A percentile compares a stretch with the other conserved stretches of the same genome.
phyloP scores from a whole-genome alignment of 306 rosid species.

The Quercus gilva region DNA sequence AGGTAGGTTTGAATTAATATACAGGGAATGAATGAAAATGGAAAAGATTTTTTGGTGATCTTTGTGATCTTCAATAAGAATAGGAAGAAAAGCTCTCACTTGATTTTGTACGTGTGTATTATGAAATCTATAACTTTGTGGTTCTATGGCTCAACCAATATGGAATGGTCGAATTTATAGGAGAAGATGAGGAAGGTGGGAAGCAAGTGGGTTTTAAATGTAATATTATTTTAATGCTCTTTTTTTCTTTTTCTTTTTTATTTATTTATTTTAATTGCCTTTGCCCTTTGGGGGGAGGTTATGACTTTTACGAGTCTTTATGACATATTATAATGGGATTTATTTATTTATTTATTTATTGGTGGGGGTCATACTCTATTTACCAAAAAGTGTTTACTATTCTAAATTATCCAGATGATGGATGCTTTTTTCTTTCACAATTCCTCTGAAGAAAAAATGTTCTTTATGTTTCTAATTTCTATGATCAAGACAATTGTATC shows the following conservation, averaged over 20 bases:
- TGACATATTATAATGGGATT: neutral
- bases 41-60: conserved; percentile 12
- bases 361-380: no score
- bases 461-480: no score
- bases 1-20: neutral
- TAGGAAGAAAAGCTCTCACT: neutral
- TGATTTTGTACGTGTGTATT: neutral
- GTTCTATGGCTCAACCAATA: conserved; percentile 6
- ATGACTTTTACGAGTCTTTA: neutral
- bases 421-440: no score
- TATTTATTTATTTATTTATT: neutral
- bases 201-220: conserved; percentile 9
- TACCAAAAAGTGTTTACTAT: no score
- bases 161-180: conserved; percentile 18
- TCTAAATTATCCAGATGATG: no score
- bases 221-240: no score
- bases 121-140: conserved; percentile 1
- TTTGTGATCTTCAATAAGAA: neutral
- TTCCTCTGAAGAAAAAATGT: no score
- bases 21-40: neutral
- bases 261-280: no score
- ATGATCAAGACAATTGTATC: no score
- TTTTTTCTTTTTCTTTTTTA: neutral
- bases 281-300: neutral
- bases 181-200: conserved; percentile 6